Conservation (phyloP, 1,284 basidiomycete species). For the Trametes versicolor region DNA sequence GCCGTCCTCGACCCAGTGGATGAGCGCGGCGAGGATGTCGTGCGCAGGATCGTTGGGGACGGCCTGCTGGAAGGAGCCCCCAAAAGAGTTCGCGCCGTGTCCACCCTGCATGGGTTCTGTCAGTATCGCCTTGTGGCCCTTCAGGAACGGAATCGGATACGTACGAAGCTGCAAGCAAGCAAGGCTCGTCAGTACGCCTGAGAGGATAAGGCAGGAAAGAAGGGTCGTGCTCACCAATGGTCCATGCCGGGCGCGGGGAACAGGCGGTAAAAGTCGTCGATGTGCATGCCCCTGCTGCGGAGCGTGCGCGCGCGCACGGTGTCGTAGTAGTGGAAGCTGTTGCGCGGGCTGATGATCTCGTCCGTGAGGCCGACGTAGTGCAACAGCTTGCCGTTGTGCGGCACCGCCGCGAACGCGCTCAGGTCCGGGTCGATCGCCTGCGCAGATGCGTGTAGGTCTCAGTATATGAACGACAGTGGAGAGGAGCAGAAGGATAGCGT, state of each 20-base stretch:
- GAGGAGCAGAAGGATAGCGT: slow-evolving; percentile 12
- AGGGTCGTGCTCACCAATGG: slow-evolving; percentile 45
- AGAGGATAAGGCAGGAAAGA: too few relatives aligned
- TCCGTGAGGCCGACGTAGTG: slow-evolving; percentile 46
- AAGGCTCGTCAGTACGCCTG: too few relatives aligned
- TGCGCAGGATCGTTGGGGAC: slow-evolving; percentile 42
- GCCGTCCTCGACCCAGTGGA: slow-evolving; percentile 53
- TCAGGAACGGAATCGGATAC: too few relatives aligned
- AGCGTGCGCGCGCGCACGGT: slow-evolving; percentile 39
- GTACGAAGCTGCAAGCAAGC: too few relatives aligned
- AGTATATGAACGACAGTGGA: too few relatives aligned
- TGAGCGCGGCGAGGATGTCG: slow-evolving; percentile 50
- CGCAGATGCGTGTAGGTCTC: not conserved
- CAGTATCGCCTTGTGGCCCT: too few relatives aligned
- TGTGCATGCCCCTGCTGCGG: slow-evolving; percentile 31
- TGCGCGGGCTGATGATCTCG: slow-evolving; percentile 48
- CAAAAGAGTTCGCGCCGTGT: slow-evolving; percentile 39
- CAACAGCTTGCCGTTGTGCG: slow-evolving; percentile 43
- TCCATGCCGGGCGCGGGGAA: slow-evolving; percentile 54
- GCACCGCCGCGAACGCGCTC: slow-evolving; percentile 39
- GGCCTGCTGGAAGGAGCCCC: slow-evolving; percentile 37
- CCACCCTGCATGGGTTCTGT: slow-evolving; percentile 39
- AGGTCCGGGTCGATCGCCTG: slow-evolving; percentile 42
- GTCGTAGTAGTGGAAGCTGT: slow-evolving; percentile 48
- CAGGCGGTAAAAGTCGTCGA: slow-evolving; percentile 50